Conservation (phyloP, 2,329 filamentous ascomycete species). For the Dactylellina cionopaga region DNA sequence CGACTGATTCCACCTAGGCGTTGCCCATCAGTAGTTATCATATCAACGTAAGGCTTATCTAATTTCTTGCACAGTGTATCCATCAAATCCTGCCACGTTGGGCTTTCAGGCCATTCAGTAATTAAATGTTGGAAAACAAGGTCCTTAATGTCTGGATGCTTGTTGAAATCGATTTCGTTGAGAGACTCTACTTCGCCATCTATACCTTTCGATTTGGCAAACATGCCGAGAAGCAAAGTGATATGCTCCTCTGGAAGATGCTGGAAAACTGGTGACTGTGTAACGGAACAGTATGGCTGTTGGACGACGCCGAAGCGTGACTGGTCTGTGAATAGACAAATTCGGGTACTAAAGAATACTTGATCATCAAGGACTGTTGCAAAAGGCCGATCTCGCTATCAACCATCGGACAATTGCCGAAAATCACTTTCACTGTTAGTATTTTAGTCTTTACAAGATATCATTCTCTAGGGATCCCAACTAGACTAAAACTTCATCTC, state of each 20-base stretch:
- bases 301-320: constrained; percentile 40
- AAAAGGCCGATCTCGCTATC: constrained; percentile 25
- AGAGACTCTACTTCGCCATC: background rate
- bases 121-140: background rate
- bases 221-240: background rate
- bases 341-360: constrained; percentile 14
- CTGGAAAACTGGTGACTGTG: constrained; percentile 23
- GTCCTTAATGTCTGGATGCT: background rate
- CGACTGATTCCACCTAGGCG: background rate
- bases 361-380: constrained; percentile 29
- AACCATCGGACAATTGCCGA: background rate
- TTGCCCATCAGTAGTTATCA: background rate
- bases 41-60: constrained; percentile 4
- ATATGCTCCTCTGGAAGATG: constrained; percentile 2
- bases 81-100: constrained; percentile 25
- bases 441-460: background rate
- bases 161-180: background rate
- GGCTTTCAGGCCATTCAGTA: constrained; percentile 24
- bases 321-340: constrained; percentile 2
- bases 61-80: constrained; percentile 13
- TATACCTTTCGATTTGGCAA: background rate
- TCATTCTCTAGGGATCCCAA: too few species aligned
- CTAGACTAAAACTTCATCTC: too few species aligned
- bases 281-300: constrained; percentile 11
- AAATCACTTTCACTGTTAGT: background rate